These are phyloP conservation scores for Phlyctochytrium arcticum DNA, from an alignment of 192 early-diverging fungal genomes.

Conservation along the genomic window DNA sequence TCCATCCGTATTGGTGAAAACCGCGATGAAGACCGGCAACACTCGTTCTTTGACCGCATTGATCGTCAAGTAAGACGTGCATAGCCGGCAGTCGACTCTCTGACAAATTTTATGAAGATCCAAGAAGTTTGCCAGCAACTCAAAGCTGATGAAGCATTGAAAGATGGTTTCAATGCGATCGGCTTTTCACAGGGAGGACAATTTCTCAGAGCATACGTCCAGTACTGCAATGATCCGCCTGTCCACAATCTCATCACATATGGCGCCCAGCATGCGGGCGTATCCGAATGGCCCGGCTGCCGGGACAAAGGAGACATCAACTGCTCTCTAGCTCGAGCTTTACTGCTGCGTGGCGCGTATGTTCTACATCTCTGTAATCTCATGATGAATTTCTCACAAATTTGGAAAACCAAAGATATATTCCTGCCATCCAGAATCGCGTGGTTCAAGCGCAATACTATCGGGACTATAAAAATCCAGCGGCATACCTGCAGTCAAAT, in stretches of 20 bases:
- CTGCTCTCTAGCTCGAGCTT: constrained; percentile 72
- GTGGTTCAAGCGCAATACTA: constrained; percentile 95
- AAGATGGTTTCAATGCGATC: constrained; percentile 78
- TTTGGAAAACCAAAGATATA: no score
- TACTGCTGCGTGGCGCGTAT: constrained; percentile 69
- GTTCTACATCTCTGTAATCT: no score
- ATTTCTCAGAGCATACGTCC: constrained; percentile 72
- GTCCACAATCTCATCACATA: constrained; percentile 80
- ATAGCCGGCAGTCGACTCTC: neutral
- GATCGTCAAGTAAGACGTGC: constrained; percentile 61
- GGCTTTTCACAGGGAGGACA: constrained; percentile 88
- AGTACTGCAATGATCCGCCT: constrained; percentile 73
- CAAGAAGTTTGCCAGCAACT: constrained; percentile 73
- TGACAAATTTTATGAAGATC: constrained; percentile 39
- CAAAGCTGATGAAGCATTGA: constrained; percentile 52
- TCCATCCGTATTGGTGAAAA: constrained; percentile 66
- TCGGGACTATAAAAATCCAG: constrained; percentile 62
- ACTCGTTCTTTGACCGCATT: constrained; percentile 85
- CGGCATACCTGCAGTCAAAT: constrained; percentile 68
- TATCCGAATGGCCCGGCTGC: constrained; percentile 81
- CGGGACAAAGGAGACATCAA: constrained; percentile 38
- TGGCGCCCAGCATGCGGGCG: constrained; percentile 76
- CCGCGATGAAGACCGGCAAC: constrained; percentile 68
- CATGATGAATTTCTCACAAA: no score
- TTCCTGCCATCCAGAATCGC: constrained; percentile 74